Base-by-base conservation (phyloP, 2,329 filamentous ascomycete genomes). In the Aphanocladium album region DNA sequence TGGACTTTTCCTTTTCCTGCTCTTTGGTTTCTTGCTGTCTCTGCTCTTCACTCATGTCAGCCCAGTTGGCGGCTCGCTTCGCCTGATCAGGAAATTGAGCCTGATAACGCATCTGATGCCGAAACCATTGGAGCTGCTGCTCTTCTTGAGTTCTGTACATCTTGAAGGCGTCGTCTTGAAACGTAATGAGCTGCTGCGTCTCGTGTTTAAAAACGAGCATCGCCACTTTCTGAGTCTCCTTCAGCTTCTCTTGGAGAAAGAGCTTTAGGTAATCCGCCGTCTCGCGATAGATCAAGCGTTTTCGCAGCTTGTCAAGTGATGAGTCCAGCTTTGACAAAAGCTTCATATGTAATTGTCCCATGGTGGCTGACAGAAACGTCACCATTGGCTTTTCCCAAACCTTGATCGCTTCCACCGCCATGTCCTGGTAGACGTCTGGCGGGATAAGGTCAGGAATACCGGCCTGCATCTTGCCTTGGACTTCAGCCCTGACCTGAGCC, bases 401-500 rank as follows among this genome's bases (percentile, higher is more conserved):
- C 8, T 71, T 68, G 1, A 89, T 80, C 0, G 82, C 81, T n/a
- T 82, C 73, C 17, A 78, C 74, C 50, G 83, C 85, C 17, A 89
- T 75, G 0, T 77, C 76, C 30, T 86, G 80, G 23, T 87, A 84
- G 0, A 88, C 85, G 41, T 83, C 81, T 0, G 83, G 79, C 0
- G 86, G 81, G 0, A 85, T 81, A 0, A 85, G 77, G 7, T 82
- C 80, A 0, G 84, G 85, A 65, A 86, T 77, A 0, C 86, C 85
- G 0, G 83, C 80, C 19, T 77, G 77, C 27, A 80, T 82, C 14
- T 83, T 83, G 4, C 76, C 72, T 19, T 76, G 71, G 16, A 89
- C 86, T 12, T 85, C 79, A 0, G 76, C 71, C 0, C 81, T 79
- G 1, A 90, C 83, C 41, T 80, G 73, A 3, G 72, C 71, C 2